Conservation (phyloP, 2,329 filamentous ascomycete species). For the Diaporthe sp. region DNA sequence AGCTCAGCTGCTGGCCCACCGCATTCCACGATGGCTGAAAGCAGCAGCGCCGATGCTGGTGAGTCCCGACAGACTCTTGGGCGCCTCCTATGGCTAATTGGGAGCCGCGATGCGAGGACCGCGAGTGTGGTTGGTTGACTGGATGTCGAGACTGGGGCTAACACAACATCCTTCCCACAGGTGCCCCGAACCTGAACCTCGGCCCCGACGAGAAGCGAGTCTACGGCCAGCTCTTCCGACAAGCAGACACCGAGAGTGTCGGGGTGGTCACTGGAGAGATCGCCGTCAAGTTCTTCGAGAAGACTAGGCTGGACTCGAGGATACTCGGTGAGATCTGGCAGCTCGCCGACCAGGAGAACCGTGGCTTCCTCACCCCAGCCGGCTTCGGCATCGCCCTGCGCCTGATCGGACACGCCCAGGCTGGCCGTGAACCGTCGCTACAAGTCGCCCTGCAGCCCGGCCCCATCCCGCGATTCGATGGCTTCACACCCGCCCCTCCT, state of each 20-base stretch:
- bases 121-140: background rate
- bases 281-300: slow-evolving; percentile 98
- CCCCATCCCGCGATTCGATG: slow-evolving; percentile 94
- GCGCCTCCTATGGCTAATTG: background rate
- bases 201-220: slow-evolving; percentile 92
- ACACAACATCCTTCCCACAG: slow-evolving; percentile 51
- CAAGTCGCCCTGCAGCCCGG: slow-evolving; percentile 88
- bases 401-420: slow-evolving; percentile 96
- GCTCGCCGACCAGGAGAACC: slow-evolving; percentile 96
- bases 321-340: slow-evolving; percentile 98
- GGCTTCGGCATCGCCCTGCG: slow-evolving; percentile 95
- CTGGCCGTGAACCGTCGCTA: slow-evolving; percentile 82
- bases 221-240: slow-evolving; percentile 93
- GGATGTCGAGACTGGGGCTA: background rate
- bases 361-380: slow-evolving; percentile 90
- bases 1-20: slow-evolving; percentile 22
- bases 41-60: slow-evolving; percentile 40
- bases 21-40: slow-evolving; percentile 38
- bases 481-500: slow-evolving; percentile 68
- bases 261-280: slow-evolving; percentile 96
- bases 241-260: slow-evolving; percentile 91
- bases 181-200: slow-evolving; percentile 82
- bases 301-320: slow-evolving; percentile 88
- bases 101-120: background rate
- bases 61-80: slow-evolving; percentile 2